Evolutionary conservation across 306 rosid species (phyloP).

Genomic region (Inga leiocalycina): DNA sequence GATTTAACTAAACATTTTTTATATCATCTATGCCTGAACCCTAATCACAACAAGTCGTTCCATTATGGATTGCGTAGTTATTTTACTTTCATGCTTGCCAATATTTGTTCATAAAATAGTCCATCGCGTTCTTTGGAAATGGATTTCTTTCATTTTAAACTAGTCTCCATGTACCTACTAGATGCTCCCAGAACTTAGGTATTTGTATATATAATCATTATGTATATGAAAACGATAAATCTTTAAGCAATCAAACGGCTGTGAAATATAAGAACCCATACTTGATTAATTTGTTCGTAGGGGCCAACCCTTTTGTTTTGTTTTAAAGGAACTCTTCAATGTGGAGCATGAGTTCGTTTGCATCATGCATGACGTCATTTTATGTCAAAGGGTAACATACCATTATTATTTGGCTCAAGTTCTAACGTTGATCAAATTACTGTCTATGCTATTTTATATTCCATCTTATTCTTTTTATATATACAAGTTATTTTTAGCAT

Average conservation of each 20-base stretch:
- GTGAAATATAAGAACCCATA: neutral
- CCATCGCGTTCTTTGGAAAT: neutral
- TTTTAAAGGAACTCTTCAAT: neutral
- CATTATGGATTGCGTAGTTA: too few relatives aligned
- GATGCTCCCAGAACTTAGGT: slow-evolving; percentile 35
- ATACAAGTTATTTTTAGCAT: too few relatives aligned
- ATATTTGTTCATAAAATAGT: neutral
- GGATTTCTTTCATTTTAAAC: slow-evolving; percentile 12
- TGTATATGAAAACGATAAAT: neutral
- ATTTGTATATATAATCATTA: neutral
- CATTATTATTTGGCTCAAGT: neutral
- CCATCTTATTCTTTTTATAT: neutral
- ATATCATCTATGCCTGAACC: neutral
- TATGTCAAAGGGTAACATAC: neutral
- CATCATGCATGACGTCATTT: slow-evolving; percentile 53
- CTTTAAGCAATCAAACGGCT: neutral
- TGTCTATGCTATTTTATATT: neutral
- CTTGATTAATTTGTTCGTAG: neutral
- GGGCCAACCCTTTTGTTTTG: neutral
- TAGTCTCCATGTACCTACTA: slow-evolving; percentile 5
- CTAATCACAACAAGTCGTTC: neutral
- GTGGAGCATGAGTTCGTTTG: slow-evolving; percentile 32
- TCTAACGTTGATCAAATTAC: neutral
- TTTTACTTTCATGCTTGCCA: neutral
- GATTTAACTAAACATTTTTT: neutral